phyloP scores from a whole-genome alignment of 164 flowering plant species.

The Liriodendron chinense region DNA sequence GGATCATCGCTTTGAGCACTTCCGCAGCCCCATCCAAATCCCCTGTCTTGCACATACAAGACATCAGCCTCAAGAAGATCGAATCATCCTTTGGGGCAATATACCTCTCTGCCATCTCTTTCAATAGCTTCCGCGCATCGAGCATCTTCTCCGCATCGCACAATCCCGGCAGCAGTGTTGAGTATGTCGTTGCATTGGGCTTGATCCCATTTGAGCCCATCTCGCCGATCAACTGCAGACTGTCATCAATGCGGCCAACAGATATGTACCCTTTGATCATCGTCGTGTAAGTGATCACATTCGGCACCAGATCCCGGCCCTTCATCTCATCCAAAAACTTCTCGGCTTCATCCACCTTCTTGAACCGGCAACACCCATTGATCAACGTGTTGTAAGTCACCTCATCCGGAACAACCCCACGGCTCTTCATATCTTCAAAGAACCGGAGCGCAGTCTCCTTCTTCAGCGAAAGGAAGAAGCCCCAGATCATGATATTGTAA shows the following conservation, averaged over 20 bases:
- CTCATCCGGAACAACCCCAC: constrained; percentile 61
- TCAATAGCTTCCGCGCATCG: constrained; percentile 54
- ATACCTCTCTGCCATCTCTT: constrained; percentile 66
- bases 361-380: constrained; percentile 62
- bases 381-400: constrained; percentile 79
- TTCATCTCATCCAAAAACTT: constrained; percentile 76
- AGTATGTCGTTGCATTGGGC: constrained; percentile 68
- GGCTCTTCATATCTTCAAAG: constrained; percentile 74
- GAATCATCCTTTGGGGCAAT: constrained; percentile 69
- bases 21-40: constrained; percentile 68
- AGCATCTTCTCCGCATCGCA: constrained; percentile 74
- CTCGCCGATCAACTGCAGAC: constrained; percentile 60
- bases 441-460: constrained; percentile 71
- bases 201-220: constrained; percentile 60
- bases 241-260: constrained; percentile 66
- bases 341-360: constrained; percentile 76
- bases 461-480: constrained; percentile 67
- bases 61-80: constrained; percentile 55
- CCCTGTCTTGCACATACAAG: constrained; percentile 58
- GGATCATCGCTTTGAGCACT: constrained; percentile 75
- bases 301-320: constrained; percentile 54
- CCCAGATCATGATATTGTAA: constrained; percentile 82
- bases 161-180: constrained; percentile 77
- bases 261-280: constrained; percentile 87
- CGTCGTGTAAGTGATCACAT: constrained; percentile 74